Conservation (phyloP, 257 asterid species). For the Rauvolfia tetraphylla region DNA sequence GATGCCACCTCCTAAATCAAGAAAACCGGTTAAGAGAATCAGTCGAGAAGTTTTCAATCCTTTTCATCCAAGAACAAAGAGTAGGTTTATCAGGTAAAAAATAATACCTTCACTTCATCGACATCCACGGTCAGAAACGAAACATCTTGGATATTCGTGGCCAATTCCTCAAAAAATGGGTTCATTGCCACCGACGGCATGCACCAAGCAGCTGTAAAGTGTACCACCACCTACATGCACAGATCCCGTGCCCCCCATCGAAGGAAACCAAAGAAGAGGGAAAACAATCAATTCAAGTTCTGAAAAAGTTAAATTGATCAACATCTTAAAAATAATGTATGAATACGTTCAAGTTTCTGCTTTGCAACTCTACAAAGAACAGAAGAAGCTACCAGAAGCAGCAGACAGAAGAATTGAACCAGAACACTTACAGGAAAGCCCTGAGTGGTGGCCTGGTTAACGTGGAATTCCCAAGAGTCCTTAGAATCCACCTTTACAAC, state of each 20-base stretch:
- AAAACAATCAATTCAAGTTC: neutral
- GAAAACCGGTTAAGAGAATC: neutral
- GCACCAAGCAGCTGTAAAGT: slow-evolving; percentile 43
- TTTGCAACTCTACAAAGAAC: neutral
- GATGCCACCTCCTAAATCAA: slow-evolving; percentile 28
- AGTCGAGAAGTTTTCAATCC: neutral
- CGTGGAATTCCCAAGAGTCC: slow-evolving; percentile 41
- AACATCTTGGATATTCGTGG: slow-evolving; percentile 21
- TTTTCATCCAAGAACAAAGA: neutral
- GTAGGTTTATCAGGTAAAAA: neutral
- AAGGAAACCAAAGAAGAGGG: neutral
- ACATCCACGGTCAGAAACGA: slow-evolving; percentile 35
- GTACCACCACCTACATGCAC: slow-evolving; percentile 27
- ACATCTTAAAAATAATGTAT: neutral
- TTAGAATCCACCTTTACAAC: slow-evolving; percentile 36
- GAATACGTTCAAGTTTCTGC: neutral
- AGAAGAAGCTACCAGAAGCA: neutral
- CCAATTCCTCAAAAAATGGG: slow-evolving; percentile 32
- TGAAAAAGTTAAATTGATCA: neutral
- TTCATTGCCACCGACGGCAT: slow-evolving; percentile 42
- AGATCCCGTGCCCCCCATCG: neutral
- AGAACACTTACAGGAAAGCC: slow-evolving; percentile 40
- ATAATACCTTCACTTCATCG: slow-evolving; percentile 33
- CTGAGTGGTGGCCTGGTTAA: slow-evolving; percentile 36
- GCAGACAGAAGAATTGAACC: neutral